A percentile compares a stretch with the other conserved stretches of the same genome.
Conservation (phyloP, 2,329 filamentous ascomycete genomes). For the Exophiala alcalophila region DNA sequence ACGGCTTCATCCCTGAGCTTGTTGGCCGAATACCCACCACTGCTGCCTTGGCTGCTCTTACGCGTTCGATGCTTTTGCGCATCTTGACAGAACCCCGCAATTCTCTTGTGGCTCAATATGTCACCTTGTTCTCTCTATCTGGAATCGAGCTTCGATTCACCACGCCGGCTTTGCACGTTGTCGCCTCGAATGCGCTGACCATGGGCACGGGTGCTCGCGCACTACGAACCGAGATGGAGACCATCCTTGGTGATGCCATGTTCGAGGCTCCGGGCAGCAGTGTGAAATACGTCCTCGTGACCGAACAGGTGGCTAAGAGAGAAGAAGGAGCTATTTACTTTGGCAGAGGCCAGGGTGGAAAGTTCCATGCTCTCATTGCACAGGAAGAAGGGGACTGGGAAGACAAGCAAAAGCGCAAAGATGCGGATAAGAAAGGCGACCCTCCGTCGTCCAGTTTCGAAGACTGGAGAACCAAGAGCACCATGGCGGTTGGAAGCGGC, state of each 20-base stretch:
- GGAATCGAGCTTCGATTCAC: slow-evolving; percentile 78
- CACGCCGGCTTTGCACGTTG: slow-evolving; percentile 71
- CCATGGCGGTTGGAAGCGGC: slow-evolving; percentile 32
- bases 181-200: slow-evolving; percentile 67
- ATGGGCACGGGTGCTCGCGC: slow-evolving; percentile 78
- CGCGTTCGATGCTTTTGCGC: slow-evolving; percentile 66
- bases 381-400: slow-evolving; percentile 52
- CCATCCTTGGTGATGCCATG: slow-evolving; percentile 74
- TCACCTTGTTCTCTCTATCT: slow-evolving; percentile 78
- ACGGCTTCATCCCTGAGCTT: slow-evolving; percentile 91
- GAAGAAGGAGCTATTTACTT: slow-evolving; percentile 55
- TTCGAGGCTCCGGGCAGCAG: slow-evolving; percentile 68
- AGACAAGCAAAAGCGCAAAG: slow-evolving; percentile 37
- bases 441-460: slow-evolving; percentile 39
- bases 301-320: slow-evolving; percentile 64
- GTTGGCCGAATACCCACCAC: slow-evolving; percentile 92
- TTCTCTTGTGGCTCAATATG: slow-evolving; percentile 83
- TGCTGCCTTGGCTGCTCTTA: slow-evolving; percentile 76
- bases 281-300: slow-evolving; percentile 71
- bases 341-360: slow-evolving; percentile 49
- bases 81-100: slow-evolving; percentile 93
- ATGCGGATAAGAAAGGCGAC: slow-evolving; percentile 22
- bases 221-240: slow-evolving; percentile 76
- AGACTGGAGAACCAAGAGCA: slow-evolving; percentile 44
- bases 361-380: slow-evolving; percentile 51